Evolutionary conservation across 257 asterid species (phyloP).

Genomic region (Nyctanthes arbortristis): DNA sequence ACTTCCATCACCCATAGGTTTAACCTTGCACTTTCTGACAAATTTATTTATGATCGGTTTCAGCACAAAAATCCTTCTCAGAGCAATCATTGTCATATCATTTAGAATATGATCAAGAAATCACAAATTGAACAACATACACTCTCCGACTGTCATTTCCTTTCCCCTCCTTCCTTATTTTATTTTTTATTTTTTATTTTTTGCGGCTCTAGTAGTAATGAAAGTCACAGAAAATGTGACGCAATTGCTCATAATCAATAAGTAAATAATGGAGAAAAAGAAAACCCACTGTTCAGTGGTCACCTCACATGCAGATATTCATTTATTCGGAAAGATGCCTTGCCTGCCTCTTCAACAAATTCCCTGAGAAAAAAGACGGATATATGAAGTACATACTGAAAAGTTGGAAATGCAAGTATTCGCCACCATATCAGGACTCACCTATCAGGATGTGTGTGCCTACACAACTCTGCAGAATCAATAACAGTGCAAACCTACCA

Average conservation of each 20-base stretch:
- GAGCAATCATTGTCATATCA: not conserved
- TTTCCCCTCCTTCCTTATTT: too few relatives aligned
- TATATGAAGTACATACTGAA: conserved; percentile 1
- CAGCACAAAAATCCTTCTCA: conserved; percentile 15
- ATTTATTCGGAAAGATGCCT: conserved; percentile 78
- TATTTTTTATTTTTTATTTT: too few relatives aligned
- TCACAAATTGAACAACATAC: not conserved
- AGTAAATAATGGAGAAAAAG: conserved; percentile 15
- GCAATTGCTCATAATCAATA: conserved; percentile 12
- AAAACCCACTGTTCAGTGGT: conserved; percentile 40
- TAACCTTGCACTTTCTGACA: not conserved
- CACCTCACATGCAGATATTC: conserved; percentile 95
- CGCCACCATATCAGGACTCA: conserved; percentile 29
- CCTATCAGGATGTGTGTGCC: conserved; percentile 98
- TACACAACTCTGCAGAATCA: conserved; percentile 90
- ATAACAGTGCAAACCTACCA: conserved; percentile 86
- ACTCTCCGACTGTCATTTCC: too few relatives aligned
- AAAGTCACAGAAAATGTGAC: not conserved
- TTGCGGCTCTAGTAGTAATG: too few relatives aligned
- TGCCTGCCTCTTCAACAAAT: conserved; percentile 76
- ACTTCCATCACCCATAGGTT: not conserved
- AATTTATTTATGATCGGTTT: not conserved
- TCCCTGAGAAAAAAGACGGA: conserved; percentile 48
- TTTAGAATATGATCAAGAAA: not conserved
- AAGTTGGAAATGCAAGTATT: not conserved